phyloP scores from a whole-genome alignment of 2,329 filamentous ascomycete genomes.

The Penicillium capsulatum region DNA sequence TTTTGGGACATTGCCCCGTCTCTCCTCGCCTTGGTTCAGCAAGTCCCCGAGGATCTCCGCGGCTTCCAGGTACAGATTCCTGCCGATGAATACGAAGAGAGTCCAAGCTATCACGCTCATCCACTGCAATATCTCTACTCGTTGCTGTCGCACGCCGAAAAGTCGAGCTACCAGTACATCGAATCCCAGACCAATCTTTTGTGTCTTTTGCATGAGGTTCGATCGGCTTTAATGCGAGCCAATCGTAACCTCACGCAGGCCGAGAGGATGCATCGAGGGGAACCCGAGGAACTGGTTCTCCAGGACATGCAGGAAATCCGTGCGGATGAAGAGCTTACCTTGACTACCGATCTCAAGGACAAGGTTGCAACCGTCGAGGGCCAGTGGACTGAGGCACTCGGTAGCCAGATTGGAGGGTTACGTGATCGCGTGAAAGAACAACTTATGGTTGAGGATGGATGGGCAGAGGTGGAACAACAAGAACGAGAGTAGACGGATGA shows the following conservation, averaged over 20 bases:
- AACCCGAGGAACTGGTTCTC: slow-evolving; percentile 41
- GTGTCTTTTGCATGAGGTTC: slow-evolving; percentile 86
- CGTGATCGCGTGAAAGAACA: slow-evolving; percentile 70
- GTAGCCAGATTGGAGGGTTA: slow-evolving; percentile 66
- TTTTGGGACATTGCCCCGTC: slow-evolving; percentile 98
- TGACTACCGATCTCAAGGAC: slow-evolving; percentile 87
- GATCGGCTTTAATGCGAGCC: slow-evolving; percentile 69
- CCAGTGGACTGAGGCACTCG: slow-evolving; percentile 85
- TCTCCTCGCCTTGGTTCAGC: slow-evolving; percentile 71
- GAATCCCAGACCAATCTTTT: slow-evolving; percentile 88
- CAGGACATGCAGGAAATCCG: slow-evolving; percentile 56
- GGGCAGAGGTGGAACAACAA: slow-evolving; percentile 70
- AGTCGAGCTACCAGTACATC: slow-evolving; percentile 94
- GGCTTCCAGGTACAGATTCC: slow-evolving; percentile 75
- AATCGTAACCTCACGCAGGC: slow-evolving; percentile 64
- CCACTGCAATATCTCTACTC: slow-evolving; percentile 89
- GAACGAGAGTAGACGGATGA: slow-evolving; percentile 37
- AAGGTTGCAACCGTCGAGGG: slow-evolving; percentile 87
- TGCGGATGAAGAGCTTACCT: slow-evolving; percentile 60
- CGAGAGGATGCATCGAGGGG: slow-evolving; percentile 51
- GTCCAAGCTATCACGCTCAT: slow-evolving; percentile 71
- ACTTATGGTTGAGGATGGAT: slow-evolving; percentile 73
- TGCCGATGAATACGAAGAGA: slow-evolving; percentile 71
- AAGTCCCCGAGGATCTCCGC: slow-evolving; percentile 58
- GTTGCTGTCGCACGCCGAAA: slow-evolving; percentile 79